A percentile compares a stretch with the other conserved stretches of the same genome.
Evolutionary conservation across 345 rosid genomes (phyloP).

Genomic region (Eucalyptus microcorys): DNA sequence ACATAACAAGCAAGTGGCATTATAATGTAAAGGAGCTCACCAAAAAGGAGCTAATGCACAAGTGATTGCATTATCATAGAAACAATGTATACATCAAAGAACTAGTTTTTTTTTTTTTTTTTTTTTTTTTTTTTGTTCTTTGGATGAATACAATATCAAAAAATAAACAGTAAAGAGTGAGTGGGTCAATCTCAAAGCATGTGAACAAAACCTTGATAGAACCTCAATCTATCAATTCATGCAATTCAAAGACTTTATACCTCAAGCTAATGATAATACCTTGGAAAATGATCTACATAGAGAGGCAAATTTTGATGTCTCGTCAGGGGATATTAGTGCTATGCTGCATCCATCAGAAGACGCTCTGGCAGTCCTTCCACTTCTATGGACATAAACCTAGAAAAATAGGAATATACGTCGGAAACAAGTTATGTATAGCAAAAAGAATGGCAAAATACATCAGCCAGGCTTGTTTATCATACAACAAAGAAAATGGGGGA

Average conservation of each 20-base stretch:
- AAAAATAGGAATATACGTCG: neutral
- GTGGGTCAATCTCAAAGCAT: neutral
- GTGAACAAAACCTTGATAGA: neutral
- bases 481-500: neutral
- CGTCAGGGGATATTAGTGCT: constrained; percentile 70
- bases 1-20: neutral
- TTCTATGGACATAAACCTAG: constrained; percentile 94
- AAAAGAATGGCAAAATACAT: neutral
- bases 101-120: too few species aligned
- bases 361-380: constrained; percentile 98
- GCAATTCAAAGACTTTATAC: neutral
- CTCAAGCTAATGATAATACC: constrained; percentile 17
- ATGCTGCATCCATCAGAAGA: constrained; percentile 91
- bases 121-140: too few species aligned
- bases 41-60: neutral
- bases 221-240: neutral
- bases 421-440: neutral
- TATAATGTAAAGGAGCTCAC: neutral
- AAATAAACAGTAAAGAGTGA: neutral
- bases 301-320: constrained; percentile 71
- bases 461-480: neutral
- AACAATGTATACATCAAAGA: neutral
- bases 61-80: neutral
- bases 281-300: constrained; percentile 85
- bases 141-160: neutral